A percentile compares a stretch with the other conserved stretches of the same genome.
These are phyloP conservation scores for Xerocomellus intermedius DNA, from an alignment of 768 basidiomycete species.

Conservation along the genomic window DNA sequence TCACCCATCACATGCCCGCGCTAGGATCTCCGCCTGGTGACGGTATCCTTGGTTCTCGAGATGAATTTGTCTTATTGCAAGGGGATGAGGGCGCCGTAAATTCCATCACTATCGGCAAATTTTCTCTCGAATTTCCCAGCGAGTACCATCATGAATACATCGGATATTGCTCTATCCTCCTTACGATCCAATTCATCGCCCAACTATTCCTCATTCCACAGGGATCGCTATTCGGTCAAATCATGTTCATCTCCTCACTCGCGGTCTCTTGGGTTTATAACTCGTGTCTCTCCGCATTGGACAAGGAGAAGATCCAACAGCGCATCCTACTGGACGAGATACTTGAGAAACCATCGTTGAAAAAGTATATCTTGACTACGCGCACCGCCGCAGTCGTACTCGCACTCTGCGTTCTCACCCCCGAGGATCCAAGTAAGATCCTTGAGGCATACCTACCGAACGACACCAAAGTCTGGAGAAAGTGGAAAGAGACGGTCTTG, in stretches of 20 bases:
- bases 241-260: conserved; percentile 28
- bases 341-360: background rate
- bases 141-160: background rate
- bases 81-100: conserved; percentile 21
- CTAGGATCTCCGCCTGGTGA: conserved; percentile 22
- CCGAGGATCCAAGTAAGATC: conserved; percentile 6
- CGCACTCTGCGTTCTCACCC: conserved; percentile 4
- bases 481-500: conserved; percentile 3
- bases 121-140: conserved; percentile 3
- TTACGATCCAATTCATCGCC: conserved; percentile 24
- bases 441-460: conserved; percentile 9
- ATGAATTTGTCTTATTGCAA: conserved; percentile 4
- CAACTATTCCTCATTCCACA: conserved; percentile 31
- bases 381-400: conserved; percentile 5
- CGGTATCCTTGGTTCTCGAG: conserved; percentile 18
- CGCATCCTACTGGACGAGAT: conserved; percentile 2
- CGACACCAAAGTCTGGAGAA: conserved; percentile 9
- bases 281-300: conserved; percentile 30
- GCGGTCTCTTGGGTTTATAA: conserved; percentile 30
- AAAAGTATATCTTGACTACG: conserved; percentile 2
- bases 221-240: conserved; percentile 28
- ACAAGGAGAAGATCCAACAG: conserved; percentile 22
- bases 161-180: conserved; percentile 19
- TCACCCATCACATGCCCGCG: conserved; percentile 18
- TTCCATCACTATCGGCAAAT: conserved; percentile 24